Conservation (phyloP, 2,329 filamentous ascomycete genomes). For the Clarireedia hainanense region DNA sequence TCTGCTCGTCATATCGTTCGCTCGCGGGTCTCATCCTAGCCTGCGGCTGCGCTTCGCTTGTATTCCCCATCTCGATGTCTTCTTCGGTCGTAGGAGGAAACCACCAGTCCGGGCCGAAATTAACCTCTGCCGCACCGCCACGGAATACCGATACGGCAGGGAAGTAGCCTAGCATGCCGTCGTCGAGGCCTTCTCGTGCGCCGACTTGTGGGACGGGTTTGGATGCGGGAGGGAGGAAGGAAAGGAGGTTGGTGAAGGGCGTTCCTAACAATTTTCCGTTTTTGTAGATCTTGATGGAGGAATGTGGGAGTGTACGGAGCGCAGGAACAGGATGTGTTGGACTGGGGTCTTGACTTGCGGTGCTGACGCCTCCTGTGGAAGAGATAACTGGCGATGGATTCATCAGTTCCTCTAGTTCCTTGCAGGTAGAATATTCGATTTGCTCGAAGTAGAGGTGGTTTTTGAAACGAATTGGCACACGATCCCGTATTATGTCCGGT, state of each 20-base stretch:
- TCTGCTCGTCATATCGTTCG: constrained; percentile 84
- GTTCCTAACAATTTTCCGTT: constrained; percentile 83
- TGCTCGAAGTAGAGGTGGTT: constrained; percentile 90
- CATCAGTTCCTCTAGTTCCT: constrained; percentile 80
- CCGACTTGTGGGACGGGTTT: constrained; percentile 63
- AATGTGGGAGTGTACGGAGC: constrained; percentile 80
- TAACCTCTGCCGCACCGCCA: constrained; percentile 83
- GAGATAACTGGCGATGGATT: constrained; percentile 52
- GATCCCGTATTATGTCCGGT: constrained; percentile 84
- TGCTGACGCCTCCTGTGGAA: constrained; percentile 29
- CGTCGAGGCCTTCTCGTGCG: constrained; percentile 80
- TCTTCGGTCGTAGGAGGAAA: constrained; percentile 56
- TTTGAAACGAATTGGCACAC: constrained; percentile 91
- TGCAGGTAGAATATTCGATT: constrained; percentile 79
- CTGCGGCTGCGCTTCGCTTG: constrained; percentile 21
- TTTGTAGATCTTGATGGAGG: constrained; percentile 83
- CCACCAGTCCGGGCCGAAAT: constrained; percentile 94
- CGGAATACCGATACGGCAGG: constrained; percentile 88
- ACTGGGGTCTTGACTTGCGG: constrained; percentile 47
- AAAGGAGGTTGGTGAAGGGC: constrained; percentile 77
- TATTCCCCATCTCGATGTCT: constrained; percentile 42
- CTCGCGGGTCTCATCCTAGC: constrained; percentile 46
- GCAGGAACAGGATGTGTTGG: constrained; percentile 65
- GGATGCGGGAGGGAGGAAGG: constrained; percentile 87
- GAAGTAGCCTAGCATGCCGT: constrained; percentile 93